Evolutionary conservation across 331 rosid species (phyloP).

Genomic region (Dryas integrifolia): DNA sequence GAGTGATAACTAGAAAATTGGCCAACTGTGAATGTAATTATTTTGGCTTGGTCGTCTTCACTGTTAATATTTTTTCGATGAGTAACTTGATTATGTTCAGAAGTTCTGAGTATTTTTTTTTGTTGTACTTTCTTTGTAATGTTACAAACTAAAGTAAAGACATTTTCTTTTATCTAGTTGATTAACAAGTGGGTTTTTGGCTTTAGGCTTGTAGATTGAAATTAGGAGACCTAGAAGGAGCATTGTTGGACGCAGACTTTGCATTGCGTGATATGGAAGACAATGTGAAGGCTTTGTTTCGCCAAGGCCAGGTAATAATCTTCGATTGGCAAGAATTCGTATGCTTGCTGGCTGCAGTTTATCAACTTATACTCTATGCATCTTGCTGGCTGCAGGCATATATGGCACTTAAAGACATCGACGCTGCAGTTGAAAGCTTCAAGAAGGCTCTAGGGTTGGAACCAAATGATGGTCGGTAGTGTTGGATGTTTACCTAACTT

Average conservation of each 20-base stretch:
- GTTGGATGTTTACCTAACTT: slow-evolving; percentile 1
- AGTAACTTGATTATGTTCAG: neutral
- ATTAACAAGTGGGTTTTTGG: slow-evolving; percentile 6
- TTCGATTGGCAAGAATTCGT: slow-evolving; percentile 1
- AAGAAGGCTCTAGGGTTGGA: slow-evolving; percentile 63
- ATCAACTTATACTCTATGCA: neutral
- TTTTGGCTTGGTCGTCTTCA: neutral
- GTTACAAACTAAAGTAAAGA: neutral
- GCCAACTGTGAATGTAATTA: neutral
- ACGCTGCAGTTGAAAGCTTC: slow-evolving; percentile 72
- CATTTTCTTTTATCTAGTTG: neutral
- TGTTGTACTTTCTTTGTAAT: neutral
- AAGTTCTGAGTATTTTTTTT: neutral
- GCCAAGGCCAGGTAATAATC: slow-evolving; percentile 86
- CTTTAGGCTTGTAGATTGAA: slow-evolving; percentile 79
- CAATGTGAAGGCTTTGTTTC: slow-evolving; percentile 83
- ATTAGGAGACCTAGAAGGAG: slow-evolving; percentile 79
- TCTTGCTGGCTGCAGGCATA: slow-evolving; percentile 44
- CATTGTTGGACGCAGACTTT: slow-evolving; percentile 72
- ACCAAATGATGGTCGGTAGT: slow-evolving; percentile 68
- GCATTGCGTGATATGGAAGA: slow-evolving; percentile 80
- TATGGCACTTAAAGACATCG: slow-evolving; percentile 69
- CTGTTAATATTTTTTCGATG: neutral
- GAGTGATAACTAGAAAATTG: neutral
- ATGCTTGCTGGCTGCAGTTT: neutral